Evolutionary conservation across 768 basidiomycete species (phyloP).

Genomic region (Rhodotorula babjevae): DNA sequence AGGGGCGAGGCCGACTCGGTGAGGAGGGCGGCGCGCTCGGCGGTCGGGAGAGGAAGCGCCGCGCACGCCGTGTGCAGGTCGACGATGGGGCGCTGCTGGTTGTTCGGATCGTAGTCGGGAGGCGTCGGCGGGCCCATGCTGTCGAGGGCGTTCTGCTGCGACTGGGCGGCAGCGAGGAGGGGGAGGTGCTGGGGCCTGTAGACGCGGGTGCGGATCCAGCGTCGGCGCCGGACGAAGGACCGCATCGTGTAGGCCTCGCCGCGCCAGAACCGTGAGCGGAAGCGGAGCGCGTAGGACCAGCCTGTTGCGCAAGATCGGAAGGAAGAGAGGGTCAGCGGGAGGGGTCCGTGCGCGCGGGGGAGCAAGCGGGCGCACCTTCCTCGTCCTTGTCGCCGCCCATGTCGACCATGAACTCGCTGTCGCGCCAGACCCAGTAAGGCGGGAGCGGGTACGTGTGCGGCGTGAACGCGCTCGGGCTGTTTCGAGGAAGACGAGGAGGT

Average conservation of each 20-base stretch:
- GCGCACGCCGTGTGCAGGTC: slow-evolving; percentile 2
- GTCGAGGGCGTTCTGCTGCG: too few relatives aligned
- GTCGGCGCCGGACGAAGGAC: slow-evolving; percentile 24
- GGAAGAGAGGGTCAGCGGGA: neutral
- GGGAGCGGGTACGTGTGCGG: slow-evolving; percentile 23
- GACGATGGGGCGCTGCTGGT: neutral
- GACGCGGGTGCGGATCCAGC: slow-evolving; percentile 26
- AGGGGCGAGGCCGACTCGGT: neutral
- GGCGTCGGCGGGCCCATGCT: too few relatives aligned
- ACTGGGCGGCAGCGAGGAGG: neutral
- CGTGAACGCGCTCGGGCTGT: slow-evolving; percentile 18
- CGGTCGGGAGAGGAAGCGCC: neutral
- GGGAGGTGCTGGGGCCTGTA: slow-evolving; percentile 11
- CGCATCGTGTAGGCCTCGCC: slow-evolving; percentile 20
- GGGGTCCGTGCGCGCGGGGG: too few relatives aligned
- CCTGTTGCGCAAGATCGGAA: neutral
- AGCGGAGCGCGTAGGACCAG: slow-evolving; percentile 31
- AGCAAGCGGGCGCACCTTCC: slow-evolving; percentile 6
- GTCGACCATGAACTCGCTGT: slow-evolving; percentile 35
- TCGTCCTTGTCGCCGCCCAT: slow-evolving; percentile 36
- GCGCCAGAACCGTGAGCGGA: slow-evolving; percentile 32
- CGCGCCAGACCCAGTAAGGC: slow-evolving; percentile 34
- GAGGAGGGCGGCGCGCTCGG: neutral
- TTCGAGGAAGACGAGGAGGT: rapidly evolving
- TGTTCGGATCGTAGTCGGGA: too few relatives aligned